Evolutionary conservation across 1,284 basidiomycete genomes (phyloP).

Genomic region (Inonotus hispidus): DNA sequence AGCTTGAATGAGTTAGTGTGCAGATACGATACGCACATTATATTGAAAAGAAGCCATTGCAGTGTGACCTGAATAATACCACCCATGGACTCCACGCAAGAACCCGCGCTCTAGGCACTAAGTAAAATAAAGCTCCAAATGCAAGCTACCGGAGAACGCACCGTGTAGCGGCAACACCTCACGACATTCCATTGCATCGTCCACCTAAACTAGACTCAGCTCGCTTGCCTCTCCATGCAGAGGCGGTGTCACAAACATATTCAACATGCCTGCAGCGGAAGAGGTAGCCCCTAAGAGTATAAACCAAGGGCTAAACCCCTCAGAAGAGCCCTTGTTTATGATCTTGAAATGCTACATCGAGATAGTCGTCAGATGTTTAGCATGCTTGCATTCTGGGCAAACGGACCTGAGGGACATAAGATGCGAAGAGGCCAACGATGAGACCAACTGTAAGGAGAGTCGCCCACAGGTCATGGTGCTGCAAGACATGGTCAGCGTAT

Average conservation of each 20-base stretch:
- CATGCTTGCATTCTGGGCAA: neutral
- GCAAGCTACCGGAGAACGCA: conserved; percentile 35
- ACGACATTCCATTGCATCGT: conserved; percentile 87
- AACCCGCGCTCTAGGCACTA: conserved; percentile 53
- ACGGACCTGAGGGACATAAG: conserved; percentile 83
- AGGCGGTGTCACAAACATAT: conserved; percentile 46
- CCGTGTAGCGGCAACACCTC: conserved; percentile 74
- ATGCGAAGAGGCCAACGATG: conserved; percentile 76
- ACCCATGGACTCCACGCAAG: conserved; percentile 78
- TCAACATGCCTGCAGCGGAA: conserved; percentile 74
- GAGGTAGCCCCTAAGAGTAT: conserved; percentile 90
- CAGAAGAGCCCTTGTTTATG: conserved; percentile 69
- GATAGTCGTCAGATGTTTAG: neutral
- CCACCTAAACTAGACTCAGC: conserved; percentile 40
- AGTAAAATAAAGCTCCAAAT: neutral
- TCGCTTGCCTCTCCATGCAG: neutral
- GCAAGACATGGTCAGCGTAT: neutral
- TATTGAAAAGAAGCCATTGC: conserved; percentile 84
- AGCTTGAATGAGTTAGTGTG: conserved; percentile 2
- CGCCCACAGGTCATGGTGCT: conserved; percentile 75
- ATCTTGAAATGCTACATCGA: conserved; percentile 64
- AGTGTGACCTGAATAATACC: conserved; percentile 81
- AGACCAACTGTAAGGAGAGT: conserved; percentile 71
- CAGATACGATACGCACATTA: conserved; percentile 58
- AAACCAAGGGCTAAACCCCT: conserved; percentile 91